Base-by-base conservation (phyloP, 2,329 filamentous ascomycete genomes). In the Onygenales sp. region DNA sequence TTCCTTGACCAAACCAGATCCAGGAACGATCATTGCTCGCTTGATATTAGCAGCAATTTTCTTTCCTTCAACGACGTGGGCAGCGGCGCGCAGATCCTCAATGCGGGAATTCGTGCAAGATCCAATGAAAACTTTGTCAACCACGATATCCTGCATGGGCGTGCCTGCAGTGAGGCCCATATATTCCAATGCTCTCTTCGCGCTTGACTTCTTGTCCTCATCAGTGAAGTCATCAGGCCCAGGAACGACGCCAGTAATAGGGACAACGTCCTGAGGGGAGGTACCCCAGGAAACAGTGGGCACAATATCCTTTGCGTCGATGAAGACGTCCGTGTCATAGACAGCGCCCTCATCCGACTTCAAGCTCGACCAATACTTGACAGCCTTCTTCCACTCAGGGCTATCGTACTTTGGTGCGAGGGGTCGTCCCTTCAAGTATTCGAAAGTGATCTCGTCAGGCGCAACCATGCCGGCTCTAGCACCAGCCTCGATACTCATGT, bases 111-210 rank as follows among this genome's bases (percentile, higher is more conserved):
- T 98, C 39, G 93, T 98, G 81, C 93, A 98, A 9, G 90, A 95
- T 45, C 93, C 93, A 62, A 97, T 96, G 69, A 97, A 98, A 60
- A 97, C 84, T 78, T 97, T 97, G 79, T 98, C 93, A 52, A 97
- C 74, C 32, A 78, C 73, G 59, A 98, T 85, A n/a, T 97, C 90
- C 68, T 95, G 83, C 85, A 98, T 93, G 7, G 82, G 86, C 0
- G 87, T 95, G 53, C 90, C 90, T 27, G 92, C 77, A 5, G 80
- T 86, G 52, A 98, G 79, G 37, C 93, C 93, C 93, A 98, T 98
- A 73, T 98, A 98, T 69, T 96, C 85, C 31, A 98, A 79, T 70
- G 91, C 88, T 53, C 90, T 82, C 58, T 83, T 81, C 65, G 87
- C 91, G 52, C 87, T 81, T 17, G 80, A 76, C 77, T 92, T 93